These are phyloP conservation scores for Metschnikowia peoriensis DNA, from an alignment of 805 yeast species.

Conservation along the genomic window DNA sequence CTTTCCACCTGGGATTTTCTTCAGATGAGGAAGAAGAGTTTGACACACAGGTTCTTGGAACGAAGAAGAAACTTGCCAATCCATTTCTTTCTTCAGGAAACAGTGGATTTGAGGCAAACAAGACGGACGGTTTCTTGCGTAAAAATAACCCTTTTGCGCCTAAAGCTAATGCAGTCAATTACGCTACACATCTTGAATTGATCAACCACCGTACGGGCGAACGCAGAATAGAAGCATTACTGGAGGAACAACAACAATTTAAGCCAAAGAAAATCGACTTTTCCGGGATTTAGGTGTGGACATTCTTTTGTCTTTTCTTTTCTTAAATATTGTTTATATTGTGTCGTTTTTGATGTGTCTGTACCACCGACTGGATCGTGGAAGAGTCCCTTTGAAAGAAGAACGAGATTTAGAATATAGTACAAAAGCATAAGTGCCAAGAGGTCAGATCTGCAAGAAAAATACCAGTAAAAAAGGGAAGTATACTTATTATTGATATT, in stretches of 20 bases:
- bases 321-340: no score
- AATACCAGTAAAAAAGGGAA: no score
- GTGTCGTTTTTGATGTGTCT: no score
- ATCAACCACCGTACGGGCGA: conserved; percentile 44
- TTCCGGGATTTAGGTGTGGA: conserved; percentile 8
- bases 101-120: no score
- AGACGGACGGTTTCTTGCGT: neutral
- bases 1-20: conserved; percentile 26
- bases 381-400: no score
- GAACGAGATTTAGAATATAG: no score
- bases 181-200: conserved; percentile 38
- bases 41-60: conserved; percentile 2
- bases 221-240: conserved; percentile 26
- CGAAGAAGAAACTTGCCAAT: neutral
- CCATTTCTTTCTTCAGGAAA: conserved; percentile 1
- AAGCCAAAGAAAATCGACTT: conserved; percentile 41
- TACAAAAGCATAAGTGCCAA: no score
- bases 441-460: no score
- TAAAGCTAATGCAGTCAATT: conserved; percentile 19
- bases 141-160: conserved; percentile 4
- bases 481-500: no score
- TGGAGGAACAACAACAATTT: conserved; percentile 29
- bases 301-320: no score
- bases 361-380: no score
- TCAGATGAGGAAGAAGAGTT: conserved; percentile 26